Evolutionary conservation across 805 yeast genomes (phyloP).

Genomic region (Ogataea pini): DNA sequence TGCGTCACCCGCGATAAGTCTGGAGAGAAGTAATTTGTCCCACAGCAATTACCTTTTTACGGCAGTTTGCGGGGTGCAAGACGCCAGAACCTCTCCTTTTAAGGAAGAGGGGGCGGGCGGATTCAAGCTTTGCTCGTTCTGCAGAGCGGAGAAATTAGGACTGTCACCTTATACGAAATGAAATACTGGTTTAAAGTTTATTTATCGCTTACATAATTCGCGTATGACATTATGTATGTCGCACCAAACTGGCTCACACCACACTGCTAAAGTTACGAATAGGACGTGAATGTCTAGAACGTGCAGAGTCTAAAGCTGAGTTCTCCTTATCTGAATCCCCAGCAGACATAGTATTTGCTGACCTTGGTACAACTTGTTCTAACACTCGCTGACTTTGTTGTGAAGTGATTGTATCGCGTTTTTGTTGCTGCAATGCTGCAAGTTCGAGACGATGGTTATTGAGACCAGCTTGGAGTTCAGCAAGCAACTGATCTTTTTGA

Average conservation of each 20-base stretch:
- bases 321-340: conserved; percentile 1
- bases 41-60: background rate
- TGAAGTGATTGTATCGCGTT: background rate
- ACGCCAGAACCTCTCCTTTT: background rate
- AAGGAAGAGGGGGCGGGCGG: background rate
- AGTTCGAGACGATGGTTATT: background rate
- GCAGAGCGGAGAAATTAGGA: conserved; percentile 1
- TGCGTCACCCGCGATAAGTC: background rate
- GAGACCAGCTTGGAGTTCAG: background rate
- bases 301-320: background rate
- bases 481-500: background rate
- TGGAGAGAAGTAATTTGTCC: background rate
- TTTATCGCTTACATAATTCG: background rate
- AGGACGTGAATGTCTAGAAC: conserved; percentile 1
- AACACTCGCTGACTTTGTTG: background rate
- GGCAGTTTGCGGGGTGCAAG: conserved; percentile 1
- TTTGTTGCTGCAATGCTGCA: background rate
- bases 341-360: background rate
- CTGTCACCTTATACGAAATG: conserved; percentile 1
- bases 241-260: background rate
- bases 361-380: background rate
- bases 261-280: conserved; percentile 2
- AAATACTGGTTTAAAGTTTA: too few species aligned
- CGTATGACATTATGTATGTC: background rate
- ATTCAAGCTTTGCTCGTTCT: background rate